Conservation (phyloP, 1,284 basidiomycete genomes). For the Trametes versicolor region DNA sequence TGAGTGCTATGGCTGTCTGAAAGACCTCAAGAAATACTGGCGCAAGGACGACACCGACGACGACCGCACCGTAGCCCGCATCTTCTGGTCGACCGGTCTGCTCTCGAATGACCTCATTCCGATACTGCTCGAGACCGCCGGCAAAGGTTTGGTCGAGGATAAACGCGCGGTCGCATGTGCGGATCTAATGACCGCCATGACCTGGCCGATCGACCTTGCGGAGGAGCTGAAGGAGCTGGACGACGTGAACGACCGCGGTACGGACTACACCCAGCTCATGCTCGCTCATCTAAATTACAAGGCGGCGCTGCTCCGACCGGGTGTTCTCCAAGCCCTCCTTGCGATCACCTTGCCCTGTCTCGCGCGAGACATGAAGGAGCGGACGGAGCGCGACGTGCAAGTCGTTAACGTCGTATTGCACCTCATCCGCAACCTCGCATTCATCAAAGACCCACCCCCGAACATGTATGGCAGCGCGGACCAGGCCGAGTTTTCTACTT, state of each 20-base stretch:
- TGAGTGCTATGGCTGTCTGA: slow-evolving; percentile 85
- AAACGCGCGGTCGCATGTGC: slow-evolving; percentile 88
- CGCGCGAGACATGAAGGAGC: slow-evolving; percentile 66
- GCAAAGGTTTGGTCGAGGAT: slow-evolving; percentile 80
- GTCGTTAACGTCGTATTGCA: slow-evolving; percentile 91
- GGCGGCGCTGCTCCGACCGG: slow-evolving; percentile 72
- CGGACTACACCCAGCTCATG: slow-evolving; percentile 88
- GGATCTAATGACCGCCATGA: slow-evolving; percentile 94
- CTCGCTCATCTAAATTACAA: slow-evolving; percentile 90
- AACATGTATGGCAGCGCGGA: slow-evolving; percentile 77
- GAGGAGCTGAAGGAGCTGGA: slow-evolving; percentile 92
- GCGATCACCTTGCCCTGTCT: slow-evolving; percentile 77
- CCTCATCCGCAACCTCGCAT: slow-evolving; percentile 89
- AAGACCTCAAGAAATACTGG: slow-evolving; percentile 95
- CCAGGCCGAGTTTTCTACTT: slow-evolving; percentile 76
- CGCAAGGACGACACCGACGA: slow-evolving; percentile 95
- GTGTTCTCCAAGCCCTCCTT: slow-evolving; percentile 75
- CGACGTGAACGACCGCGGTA: slow-evolving; percentile 75
- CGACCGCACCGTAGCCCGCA: slow-evolving; percentile 91
- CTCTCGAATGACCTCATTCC: slow-evolving; percentile 86
- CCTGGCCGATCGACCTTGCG: slow-evolving; percentile 95
- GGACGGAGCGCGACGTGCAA: slow-evolving; percentile 84
- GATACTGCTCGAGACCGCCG: slow-evolving; percentile 83
- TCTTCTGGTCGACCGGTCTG: slow-evolving; percentile 87
- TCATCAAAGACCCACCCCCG: slow-evolving; percentile 85